phyloP scores from a whole-genome alignment of 129 eudicot species.

The Logfia minima region DNA sequence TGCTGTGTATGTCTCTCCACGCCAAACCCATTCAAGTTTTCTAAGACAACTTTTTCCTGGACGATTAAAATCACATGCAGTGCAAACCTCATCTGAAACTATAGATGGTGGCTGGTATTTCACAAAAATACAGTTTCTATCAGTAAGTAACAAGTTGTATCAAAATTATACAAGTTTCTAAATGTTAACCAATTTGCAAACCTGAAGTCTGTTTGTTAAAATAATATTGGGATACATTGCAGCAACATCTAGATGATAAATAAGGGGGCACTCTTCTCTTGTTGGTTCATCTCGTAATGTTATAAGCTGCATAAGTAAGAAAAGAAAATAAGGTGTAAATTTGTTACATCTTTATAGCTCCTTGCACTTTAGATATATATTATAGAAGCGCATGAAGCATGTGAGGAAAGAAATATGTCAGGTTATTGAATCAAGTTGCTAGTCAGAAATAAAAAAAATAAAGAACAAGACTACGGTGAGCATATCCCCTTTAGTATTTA shows the following conservation, averaged over 20 bases:
- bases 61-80: constrained; percentile 99
- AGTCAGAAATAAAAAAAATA: background rate
- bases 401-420: background rate
- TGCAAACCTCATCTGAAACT: constrained; percentile 95
- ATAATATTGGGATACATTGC: constrained; percentile 99
- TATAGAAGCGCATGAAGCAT: background rate
- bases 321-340: background rate
- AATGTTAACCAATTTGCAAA: constrained; percentile 24
- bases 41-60: constrained; percentile 95
- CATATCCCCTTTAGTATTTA: background rate
- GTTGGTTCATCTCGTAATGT: constrained; percentile 71
- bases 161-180: background rate
- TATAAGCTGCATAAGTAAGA: constrained; percentile 57
- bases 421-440: background rate
- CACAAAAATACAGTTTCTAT: constrained; percentile 18
- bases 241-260: constrained; percentile 98
- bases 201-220: constrained; percentile 99
- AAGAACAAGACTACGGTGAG: background rate
- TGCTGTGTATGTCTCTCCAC: constrained; percentile 98
- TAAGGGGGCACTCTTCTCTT: constrained; percentile 93
- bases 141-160: constrained; percentile 16
- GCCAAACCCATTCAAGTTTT: constrained; percentile 99
- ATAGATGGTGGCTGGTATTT: constrained; percentile 88
- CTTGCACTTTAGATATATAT: background rate
- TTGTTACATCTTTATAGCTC: background rate